These are phyloP conservation scores for Amphirosellinia nigrospora DNA, from an alignment of 495 filamentous ascomycete genomes.

Conservation along the genomic window DNA sequence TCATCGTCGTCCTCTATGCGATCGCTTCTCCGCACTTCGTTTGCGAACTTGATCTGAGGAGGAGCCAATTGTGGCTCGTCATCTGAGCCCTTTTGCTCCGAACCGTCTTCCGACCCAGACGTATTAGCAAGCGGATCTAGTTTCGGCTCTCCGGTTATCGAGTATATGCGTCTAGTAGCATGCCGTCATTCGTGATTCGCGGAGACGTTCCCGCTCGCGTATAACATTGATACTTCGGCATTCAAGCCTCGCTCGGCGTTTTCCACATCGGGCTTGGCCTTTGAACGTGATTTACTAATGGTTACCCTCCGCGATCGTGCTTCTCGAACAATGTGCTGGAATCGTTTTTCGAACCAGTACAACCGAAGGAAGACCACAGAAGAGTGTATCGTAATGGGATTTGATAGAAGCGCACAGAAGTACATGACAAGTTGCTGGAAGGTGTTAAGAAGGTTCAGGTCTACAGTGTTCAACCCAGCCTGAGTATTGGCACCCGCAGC, in stretches of 20 bases:
- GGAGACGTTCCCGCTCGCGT: constrained; percentile 54
- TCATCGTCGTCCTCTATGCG: constrained; percentile 43
- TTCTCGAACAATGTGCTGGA: constrained; percentile 71
- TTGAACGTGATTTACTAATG: constrained; percentile 58
- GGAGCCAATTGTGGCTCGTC: constrained; percentile 21
- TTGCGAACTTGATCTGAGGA: constrained; percentile 66
- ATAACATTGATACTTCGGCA: constrained; percentile 75
- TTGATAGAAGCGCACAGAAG: constrained; percentile 72
- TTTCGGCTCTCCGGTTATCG: constrained; percentile 28
- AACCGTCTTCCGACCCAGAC: constrained; percentile 34
- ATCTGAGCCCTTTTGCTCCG: constrained; percentile 25
- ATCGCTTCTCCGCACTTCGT: constrained; percentile 60
- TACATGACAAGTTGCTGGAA: constrained; percentile 83
- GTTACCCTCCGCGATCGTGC: constrained; percentile 50
- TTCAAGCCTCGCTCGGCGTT: constrained; percentile 71
- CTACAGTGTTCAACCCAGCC: constrained; percentile 87
- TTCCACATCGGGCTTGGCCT: constrained; percentile 61
- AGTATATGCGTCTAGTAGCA: constrained; percentile 45
- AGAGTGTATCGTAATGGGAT: constrained; percentile 88
- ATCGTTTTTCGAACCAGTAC: constrained; percentile 97
- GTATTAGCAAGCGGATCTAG: constrained; percentile 34
- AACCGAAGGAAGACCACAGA: constrained; percentile 88
- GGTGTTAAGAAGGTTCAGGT: constrained; percentile 73
- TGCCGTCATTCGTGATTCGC: constrained; percentile 56
- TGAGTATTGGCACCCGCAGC: constrained; percentile 82